Evolutionary conservation across 2,329 filamentous ascomycete species (phyloP).

Genomic region (Fusarium sp.): DNA sequence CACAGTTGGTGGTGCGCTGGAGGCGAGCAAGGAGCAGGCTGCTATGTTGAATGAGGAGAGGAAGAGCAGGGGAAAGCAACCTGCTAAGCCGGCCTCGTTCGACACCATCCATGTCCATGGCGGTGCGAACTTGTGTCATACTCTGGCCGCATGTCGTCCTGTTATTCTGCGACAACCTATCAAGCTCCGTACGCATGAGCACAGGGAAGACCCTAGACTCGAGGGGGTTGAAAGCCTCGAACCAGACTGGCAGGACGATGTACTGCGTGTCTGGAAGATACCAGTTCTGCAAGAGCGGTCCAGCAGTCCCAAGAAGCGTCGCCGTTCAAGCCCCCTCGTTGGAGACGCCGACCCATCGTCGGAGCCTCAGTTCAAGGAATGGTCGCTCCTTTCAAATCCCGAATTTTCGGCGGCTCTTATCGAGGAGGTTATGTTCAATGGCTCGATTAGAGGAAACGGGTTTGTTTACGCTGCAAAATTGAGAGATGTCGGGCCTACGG

Average conservation of each 20-base stretch:
- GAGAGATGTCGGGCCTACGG: slow-evolving; percentile 48
- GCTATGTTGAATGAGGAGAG: slow-evolving; percentile 58
- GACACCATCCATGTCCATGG: slow-evolving; percentile 77
- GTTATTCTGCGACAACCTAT: slow-evolving; percentile 91
- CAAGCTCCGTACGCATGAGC: slow-evolving; percentile 79
- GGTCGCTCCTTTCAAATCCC: slow-evolving; percentile 48
- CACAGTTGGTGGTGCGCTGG: slow-evolving; percentile 79
- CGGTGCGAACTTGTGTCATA: slow-evolving; percentile 82
- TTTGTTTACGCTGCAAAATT: slow-evolving; percentile 47
- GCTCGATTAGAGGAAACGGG: slow-evolving; percentile 45
- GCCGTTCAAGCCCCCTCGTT: slow-evolving; percentile 41
- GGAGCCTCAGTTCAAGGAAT: slow-evolving; percentile 34
- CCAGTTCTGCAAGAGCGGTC: slow-evolving; percentile 58
- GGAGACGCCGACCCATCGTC: slow-evolving; percentile 10
- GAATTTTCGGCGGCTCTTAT: slow-evolving; percentile 51
- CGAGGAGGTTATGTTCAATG: slow-evolving; percentile 56
- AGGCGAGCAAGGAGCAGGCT: slow-evolving; percentile 60
- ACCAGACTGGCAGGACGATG: slow-evolving; percentile 81
- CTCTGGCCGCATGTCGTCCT: slow-evolving; percentile 82
- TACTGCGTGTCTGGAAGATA: slow-evolving; percentile 88
- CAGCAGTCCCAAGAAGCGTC: slow-evolving; percentile 55
- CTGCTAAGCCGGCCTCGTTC: slow-evolving; percentile 42
- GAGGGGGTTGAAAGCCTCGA: slow-evolving; percentile 49
- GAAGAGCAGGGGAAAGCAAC: slow-evolving; percentile 55
- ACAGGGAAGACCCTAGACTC: slow-evolving; percentile 61